Evolutionary conservation across 2,329 filamentous ascomycete genomes (phyloP).

Genomic region (Neofusicoccum sp.): DNA sequence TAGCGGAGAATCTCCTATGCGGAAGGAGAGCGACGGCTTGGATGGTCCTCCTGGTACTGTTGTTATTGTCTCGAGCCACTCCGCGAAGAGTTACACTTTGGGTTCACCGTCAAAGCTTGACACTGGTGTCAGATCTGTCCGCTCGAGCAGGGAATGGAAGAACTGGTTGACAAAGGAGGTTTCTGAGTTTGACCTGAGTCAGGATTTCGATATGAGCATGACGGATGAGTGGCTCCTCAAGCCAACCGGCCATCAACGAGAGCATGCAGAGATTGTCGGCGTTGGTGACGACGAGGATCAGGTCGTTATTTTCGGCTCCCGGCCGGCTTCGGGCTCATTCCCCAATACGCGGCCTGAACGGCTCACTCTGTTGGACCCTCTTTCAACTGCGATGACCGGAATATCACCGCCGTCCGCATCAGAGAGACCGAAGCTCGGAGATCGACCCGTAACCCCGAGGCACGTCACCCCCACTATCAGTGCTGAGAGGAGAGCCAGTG

Average conservation of each 20-base stretch:
- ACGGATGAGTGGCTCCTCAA: conserved; percentile 27
- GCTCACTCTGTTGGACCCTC: conserved; percentile 1
- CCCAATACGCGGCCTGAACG: conserved; percentile 8
- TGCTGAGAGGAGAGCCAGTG: neutral
- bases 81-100: conserved; percentile 47
- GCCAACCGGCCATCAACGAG: conserved; percentile 25
- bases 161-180: conserved; percentile 51
- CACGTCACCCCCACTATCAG: neutral
- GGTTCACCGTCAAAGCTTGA: conserved; percentile 29
- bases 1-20: conserved; percentile 39
- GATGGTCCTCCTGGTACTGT: conserved; percentile 35
- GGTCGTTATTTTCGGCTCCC: conserved; percentile 23
- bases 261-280: conserved; percentile 32
- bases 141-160: conserved; percentile 49
- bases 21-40: conserved; percentile 37
- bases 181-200: conserved; percentile 36
- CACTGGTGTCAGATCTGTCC: conserved; percentile 26
- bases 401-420: neutral
- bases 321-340: conserved; percentile 23
- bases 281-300: conserved; percentile 28
- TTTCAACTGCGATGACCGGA: neutral
- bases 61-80: conserved; percentile 47
- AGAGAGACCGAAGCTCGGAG: neutral
- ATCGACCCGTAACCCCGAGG: neutral
- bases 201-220: conserved; percentile 34